These are phyloP conservation scores for Bolboschoenoplectus hybrid DNA, from an alignment of 202 grass and related monocot genomes.

Conservation along the genomic window DNA sequence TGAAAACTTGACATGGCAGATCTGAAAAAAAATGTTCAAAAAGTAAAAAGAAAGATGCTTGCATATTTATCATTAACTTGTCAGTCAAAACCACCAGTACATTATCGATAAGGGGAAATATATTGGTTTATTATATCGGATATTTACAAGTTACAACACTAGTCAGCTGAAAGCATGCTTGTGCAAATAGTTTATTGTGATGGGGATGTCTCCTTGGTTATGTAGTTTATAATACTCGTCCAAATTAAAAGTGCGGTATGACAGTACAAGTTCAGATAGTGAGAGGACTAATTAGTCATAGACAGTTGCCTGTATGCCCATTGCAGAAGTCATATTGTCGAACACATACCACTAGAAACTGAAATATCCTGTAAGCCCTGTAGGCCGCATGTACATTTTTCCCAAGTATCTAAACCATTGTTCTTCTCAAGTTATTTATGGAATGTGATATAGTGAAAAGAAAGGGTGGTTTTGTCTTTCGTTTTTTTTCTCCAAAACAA, in stretches of 20 bases:
- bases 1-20: not conserved
- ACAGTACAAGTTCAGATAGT: not conserved
- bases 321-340: not conserved
- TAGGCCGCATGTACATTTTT: not conserved
- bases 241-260: not conserved
- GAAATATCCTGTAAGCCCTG: not conserved
- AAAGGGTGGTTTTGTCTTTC: not conserved
- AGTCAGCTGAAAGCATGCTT: not conserved
- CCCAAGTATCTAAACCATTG: constrained; percentile 2
- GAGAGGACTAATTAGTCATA: not conserved
- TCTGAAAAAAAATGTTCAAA: not conserved
- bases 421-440: not conserved
- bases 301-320: not conserved
- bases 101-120: not conserved
- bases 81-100: not conserved
- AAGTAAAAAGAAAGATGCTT: not conserved
- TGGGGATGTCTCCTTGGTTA: not conserved
- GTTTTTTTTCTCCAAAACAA: not conserved
- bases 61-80: constrained; percentile 5
- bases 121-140: not conserved
- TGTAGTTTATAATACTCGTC: not conserved
- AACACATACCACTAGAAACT: not conserved
- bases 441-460: not conserved
- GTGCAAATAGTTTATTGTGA: not conserved
- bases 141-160: not conserved